These are phyloP conservation scores for Leccinum griseonigrum DNA, from an alignment of 1,284 basidiomycete genomes.

Conservation along the genomic window DNA sequence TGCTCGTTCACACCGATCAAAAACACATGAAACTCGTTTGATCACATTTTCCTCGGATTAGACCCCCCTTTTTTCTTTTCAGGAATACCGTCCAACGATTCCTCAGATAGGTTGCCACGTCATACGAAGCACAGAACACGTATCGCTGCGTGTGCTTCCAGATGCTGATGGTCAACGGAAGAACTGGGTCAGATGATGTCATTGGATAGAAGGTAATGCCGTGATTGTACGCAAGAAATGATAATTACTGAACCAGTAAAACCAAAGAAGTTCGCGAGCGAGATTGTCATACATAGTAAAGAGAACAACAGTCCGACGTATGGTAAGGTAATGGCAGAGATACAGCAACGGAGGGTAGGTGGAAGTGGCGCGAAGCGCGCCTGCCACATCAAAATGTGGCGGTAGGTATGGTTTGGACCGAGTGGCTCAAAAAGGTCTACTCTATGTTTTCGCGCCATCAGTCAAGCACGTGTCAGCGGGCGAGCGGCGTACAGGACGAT, in stretches of 20 bases:
- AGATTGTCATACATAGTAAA: slow-evolving; percentile 16
- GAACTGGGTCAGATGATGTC: slow-evolving; percentile 7
- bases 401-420: neutral
- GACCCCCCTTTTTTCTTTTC: neutral
- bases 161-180: neutral
- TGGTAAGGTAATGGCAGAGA: neutral
- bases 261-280: slow-evolving; percentile 4
- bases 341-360: neutral
- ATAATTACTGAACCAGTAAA: slow-evolving; percentile 17
- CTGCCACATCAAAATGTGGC: neutral
- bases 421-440: slow-evolving; percentile 9
- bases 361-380: neutral
- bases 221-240: slow-evolving; percentile 18
- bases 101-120: neutral
- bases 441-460: slow-evolving; percentile 9
- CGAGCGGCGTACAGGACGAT: slow-evolving; percentile 2
- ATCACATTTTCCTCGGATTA: neutral
- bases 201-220: slow-evolving; percentile 7
- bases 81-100: neutral
- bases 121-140: neutral
- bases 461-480: slow-evolving; percentile 1
- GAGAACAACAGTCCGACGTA: slow-evolving; percentile 8
- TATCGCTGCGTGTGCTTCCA: neutral
- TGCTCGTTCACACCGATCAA: neutral
- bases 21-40: neutral